These are phyloP conservation scores for Crucibulum laeve DNA, from an alignment of 768 basidiomycete genomes.

Conservation along the genomic window DNA sequence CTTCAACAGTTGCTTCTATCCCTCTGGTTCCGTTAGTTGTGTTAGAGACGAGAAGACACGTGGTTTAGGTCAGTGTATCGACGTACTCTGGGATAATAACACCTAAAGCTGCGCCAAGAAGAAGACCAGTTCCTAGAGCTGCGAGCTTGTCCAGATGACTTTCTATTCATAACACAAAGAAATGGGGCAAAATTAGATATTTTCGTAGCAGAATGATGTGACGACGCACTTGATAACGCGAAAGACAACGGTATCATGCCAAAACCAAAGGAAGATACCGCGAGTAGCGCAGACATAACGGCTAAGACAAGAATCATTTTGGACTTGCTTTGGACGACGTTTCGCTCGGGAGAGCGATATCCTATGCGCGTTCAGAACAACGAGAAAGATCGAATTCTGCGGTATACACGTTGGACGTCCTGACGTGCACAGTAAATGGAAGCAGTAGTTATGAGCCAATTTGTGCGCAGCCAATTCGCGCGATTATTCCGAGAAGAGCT, in stretches of 20 bases:
- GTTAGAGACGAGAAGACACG: too few species aligned
- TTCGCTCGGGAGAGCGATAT: too few species aligned
- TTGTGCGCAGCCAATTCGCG: too few species aligned
- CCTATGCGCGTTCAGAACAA: too few species aligned
- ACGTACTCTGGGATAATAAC: conserved; percentile 93
- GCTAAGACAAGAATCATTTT: conserved; percentile 36
- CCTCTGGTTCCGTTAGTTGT: conserved; percentile 43
- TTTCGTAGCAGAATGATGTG: conserved; percentile 8
- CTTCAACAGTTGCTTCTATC: conserved; percentile 52
- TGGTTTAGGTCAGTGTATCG: neutral
- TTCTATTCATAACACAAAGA: conserved; percentile 18
- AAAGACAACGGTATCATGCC: conserved; percentile 78
- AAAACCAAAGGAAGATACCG: conserved; percentile 56
- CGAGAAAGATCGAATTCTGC: too few species aligned
- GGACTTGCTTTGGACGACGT: neutral
- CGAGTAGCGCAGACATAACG: conserved; percentile 59
- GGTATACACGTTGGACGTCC: too few species aligned
- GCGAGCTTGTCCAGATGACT: conserved; percentile 20
- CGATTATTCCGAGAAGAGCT: too few species aligned
- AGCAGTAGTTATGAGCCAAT: too few species aligned
- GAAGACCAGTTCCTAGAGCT: conserved; percentile 73
- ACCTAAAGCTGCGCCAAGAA: conserved; percentile 86
- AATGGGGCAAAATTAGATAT: conserved; percentile 5
- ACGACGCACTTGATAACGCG: conserved; percentile 59
- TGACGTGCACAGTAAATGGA: too few species aligned